These are phyloP conservation scores for Ceratopteris richardii DNA, from an alignment of 75 land plant species.

Conservation along the genomic window DNA sequence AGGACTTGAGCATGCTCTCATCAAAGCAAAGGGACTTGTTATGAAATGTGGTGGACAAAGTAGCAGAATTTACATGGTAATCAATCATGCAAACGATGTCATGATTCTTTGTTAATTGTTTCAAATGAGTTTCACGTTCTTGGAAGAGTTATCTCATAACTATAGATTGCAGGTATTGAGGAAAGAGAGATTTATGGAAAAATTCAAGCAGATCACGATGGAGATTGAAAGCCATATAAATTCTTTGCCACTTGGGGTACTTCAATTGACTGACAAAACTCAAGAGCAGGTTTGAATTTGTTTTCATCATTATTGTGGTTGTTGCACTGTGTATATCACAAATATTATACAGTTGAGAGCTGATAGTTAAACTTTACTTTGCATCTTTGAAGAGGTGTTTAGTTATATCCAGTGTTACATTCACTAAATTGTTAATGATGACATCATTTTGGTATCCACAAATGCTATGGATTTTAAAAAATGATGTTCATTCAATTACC, in stretches of 20 bases:
- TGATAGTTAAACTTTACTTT: too few species aligned
- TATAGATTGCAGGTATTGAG: slow-evolving; percentile 23
- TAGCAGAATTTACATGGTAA: slow-evolving; percentile 21
- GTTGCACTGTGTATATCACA: not conserved
- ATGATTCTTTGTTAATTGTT: not conserved
- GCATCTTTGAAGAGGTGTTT: too few species aligned
- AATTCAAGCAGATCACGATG: slow-evolving; percentile 19
- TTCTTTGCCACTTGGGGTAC: slow-evolving; percentile 22
- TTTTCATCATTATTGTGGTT: not conserved
- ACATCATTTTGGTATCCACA: too few species aligned
- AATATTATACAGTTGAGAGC: too few species aligned
- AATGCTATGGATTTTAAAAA: too few species aligned
- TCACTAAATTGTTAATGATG: too few species aligned
- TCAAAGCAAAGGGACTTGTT: slow-evolving; percentile 13
- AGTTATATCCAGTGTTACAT: too few species aligned
- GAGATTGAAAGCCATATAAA: slow-evolving; percentile 21
- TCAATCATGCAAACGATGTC: not conserved
- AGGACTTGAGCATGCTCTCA: slow-evolving; percentile 8
- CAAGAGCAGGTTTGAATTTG: slow-evolving; percentile 20
- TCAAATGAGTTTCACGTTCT: too few species aligned
- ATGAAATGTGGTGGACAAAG: slow-evolving; percentile 12
- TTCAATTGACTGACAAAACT: slow-evolving; percentile 24
- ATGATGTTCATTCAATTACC: too few species aligned
- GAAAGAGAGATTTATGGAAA: slow-evolving; percentile 13
- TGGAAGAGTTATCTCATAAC: not conserved